Conservation (phyloP, 1,284 basidiomycete species). For the Golubevia sp. region DNA sequence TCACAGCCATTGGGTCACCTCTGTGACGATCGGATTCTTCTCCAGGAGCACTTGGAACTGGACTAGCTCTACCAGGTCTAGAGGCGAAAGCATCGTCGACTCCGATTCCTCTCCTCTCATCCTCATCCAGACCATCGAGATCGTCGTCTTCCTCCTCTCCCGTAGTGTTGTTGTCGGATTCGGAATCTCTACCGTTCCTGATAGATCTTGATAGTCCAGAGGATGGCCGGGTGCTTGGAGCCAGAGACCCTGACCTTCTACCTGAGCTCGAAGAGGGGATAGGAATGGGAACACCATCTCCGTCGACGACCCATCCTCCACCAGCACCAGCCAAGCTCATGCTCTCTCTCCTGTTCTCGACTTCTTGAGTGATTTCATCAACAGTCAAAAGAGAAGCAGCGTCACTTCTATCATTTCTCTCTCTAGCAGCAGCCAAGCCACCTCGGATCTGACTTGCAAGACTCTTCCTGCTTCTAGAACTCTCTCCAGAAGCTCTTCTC, state of each 20-base stretch:
- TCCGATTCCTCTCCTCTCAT: constrained; percentile 58
- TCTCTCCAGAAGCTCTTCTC: constrained; percentile 38
- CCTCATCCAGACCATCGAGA: constrained; percentile 54
- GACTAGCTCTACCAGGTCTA: constrained; percentile 58
- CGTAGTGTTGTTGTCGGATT: constrained; percentile 61
- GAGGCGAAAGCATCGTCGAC: constrained; percentile 41
- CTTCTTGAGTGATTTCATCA: constrained; percentile 95
- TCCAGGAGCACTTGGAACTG: constrained; percentile 22
- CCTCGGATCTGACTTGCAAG: constrained; percentile 33
- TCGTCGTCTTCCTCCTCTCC: constrained; percentile 61
- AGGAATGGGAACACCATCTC: constrained; percentile 56
- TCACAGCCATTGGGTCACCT: constrained; percentile 33
- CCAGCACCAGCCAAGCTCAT: constrained; percentile 28
- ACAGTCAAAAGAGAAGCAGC: constrained; percentile 90
- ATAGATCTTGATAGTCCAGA: constrained; percentile 12
- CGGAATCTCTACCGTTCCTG: constrained; percentile 1
- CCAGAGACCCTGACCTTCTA: constrained; percentile 16
- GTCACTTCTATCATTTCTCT: constrained; percentile 82
- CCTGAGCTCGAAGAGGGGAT: neutral
- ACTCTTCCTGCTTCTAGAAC: constrained; percentile 31
- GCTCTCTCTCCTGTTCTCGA: constrained; percentile 77
- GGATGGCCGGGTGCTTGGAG: constrained; percentile 29
- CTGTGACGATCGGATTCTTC: constrained; percentile 36
- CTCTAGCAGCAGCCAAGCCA: constrained; percentile 51
- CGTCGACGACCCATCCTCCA: constrained; percentile 40